Evolutionary conservation across 495 filamentous ascomycete genomes (phyloP).

Genomic region (Sphaerosporella brunnea): DNA sequence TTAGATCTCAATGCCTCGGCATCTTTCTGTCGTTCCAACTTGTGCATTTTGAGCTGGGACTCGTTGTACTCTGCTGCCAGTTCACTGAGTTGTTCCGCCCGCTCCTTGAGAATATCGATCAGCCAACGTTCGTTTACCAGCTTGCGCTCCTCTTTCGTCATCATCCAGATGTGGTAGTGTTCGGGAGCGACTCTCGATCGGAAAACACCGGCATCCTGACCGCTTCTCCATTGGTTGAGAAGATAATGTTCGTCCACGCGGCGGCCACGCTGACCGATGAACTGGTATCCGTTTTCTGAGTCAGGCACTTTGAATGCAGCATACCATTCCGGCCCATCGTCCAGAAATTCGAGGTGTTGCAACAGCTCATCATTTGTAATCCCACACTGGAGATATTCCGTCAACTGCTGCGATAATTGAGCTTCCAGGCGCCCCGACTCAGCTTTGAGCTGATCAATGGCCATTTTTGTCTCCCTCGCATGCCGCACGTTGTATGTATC

Average conservation of each 20-base stretch:
- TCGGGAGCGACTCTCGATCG: constrained; percentile 18
- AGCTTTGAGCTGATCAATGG: constrained; percentile 1
- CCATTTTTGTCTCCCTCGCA: background rate
- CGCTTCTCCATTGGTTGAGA: constrained; percentile 38
- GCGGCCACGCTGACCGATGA: constrained; percentile 33
- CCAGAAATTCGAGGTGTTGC: constrained; percentile 47
- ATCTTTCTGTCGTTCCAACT: constrained; percentile 32
- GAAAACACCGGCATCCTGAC: constrained; percentile 33
- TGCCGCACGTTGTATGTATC: background rate
- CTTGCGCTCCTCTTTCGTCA: constrained; percentile 29
- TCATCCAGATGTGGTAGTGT: constrained; percentile 36
- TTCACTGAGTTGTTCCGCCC: constrained; percentile 28
- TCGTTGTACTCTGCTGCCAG: constrained; percentile 31
- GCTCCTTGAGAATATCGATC: constrained; percentile 34
- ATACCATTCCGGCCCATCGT: constrained; percentile 29
- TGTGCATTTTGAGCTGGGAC: constrained; percentile 28
- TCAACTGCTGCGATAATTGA: background rate
- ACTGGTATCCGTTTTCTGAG: constrained; percentile 29
- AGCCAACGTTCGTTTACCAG: constrained; percentile 33
- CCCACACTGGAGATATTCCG: background rate
- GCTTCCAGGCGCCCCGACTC: background rate
- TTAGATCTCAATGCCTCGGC: constrained; percentile 35
- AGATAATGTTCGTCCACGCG: constrained; percentile 36
- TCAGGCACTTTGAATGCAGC: constrained; percentile 38
- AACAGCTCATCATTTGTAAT: constrained; percentile 28